Evolutionary conservation across 116 monocot species (phyloP).

Genomic region (Cymodocea nodosa): DNA sequence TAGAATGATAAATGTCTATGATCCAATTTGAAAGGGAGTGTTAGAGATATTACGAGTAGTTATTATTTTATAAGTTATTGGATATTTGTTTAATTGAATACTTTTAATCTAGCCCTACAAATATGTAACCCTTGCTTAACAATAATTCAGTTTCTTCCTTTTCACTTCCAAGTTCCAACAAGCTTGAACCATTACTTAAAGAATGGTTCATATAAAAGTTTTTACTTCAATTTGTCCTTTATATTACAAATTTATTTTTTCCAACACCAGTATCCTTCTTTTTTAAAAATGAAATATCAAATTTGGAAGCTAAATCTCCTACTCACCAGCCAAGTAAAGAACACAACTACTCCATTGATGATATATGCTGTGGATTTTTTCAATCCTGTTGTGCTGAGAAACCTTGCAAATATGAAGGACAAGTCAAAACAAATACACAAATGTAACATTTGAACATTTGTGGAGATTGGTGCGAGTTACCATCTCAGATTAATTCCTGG

Average conservation of each 20-base stretch:
- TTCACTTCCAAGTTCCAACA: too few relatives aligned
- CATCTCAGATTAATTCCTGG: slow-evolving; percentile 62
- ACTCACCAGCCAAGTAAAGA: slow-evolving; percentile 61
- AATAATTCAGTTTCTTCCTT: too few relatives aligned
- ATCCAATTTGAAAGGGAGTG: too few relatives aligned
- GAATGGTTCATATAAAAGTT: too few relatives aligned
- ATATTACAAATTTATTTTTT: neutral
- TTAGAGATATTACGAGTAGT: too few relatives aligned
- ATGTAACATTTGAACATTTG: neutral
- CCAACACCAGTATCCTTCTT: neutral
- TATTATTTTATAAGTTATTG: too few relatives aligned
- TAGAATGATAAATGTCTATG: too few relatives aligned
- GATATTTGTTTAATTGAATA: too few relatives aligned
- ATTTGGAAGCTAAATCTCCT: neutral
- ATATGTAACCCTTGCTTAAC: too few relatives aligned
- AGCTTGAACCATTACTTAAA: too few relatives aligned
- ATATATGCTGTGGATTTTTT: slow-evolving; percentile 61
- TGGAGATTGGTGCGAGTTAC: slow-evolving; percentile 14
- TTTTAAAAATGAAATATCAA: neutral
- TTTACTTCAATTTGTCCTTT: too few relatives aligned
- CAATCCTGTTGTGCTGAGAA: slow-evolving; percentile 70
- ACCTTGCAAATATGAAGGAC: slow-evolving; percentile 30
- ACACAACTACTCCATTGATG: slow-evolving; percentile 50
- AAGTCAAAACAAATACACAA: neutral
- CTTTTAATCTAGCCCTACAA: too few relatives aligned